A percentile compares a stretch with the other conserved stretches of the same genome.
Evolutionary conservation across 441 rosid genomes (phyloP).

Genomic region (Populus hybrid): DNA sequence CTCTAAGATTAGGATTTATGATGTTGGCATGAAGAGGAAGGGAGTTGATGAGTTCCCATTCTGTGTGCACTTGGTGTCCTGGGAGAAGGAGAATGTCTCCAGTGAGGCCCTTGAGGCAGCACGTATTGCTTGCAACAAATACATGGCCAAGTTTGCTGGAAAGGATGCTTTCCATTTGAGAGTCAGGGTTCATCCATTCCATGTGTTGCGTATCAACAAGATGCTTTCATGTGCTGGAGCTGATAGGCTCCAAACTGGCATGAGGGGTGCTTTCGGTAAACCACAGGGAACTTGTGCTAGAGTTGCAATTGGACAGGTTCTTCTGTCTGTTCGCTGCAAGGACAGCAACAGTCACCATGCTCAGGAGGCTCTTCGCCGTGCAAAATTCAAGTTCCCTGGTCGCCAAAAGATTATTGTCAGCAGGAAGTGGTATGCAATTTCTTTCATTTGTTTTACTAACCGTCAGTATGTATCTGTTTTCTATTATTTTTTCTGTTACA

Average conservation of each 20-base stretch:
- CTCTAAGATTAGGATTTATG: slow-evolving; percentile 68
- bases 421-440: slow-evolving; percentile 70
- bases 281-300: slow-evolving; percentile 55
- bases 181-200: slow-evolving; percentile 88
- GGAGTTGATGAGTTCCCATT: slow-evolving; percentile 92
- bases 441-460: neutral
- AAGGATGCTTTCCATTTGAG: slow-evolving; percentile 73
- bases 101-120: slow-evolving; percentile 95
- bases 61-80: slow-evolving; percentile 83
- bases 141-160: slow-evolving; percentile 77
- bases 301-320: slow-evolving; percentile 79
- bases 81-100: slow-evolving; percentile 90
- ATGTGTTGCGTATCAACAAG: slow-evolving; percentile 86
- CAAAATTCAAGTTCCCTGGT: slow-evolving; percentile 95
- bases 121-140: slow-evolving; percentile 88
- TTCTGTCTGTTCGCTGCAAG: slow-evolving; percentile 84
- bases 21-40: slow-evolving; percentile 90
- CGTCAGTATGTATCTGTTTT: no score
- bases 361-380: slow-evolving; percentile 91
- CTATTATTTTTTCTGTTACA: neutral
- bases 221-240: slow-evolving; percentile 98
- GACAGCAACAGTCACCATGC: slow-evolving; percentile 78
- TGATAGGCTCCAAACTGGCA: slow-evolving; percentile 90
- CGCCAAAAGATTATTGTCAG: slow-evolving; percentile 93
- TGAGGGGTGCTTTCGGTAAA: slow-evolving; percentile 61